These are phyloP conservation scores for Medicago ruthenica DNA, from an alignment of 306 rosid genomes.

Conservation along the genomic window DNA sequence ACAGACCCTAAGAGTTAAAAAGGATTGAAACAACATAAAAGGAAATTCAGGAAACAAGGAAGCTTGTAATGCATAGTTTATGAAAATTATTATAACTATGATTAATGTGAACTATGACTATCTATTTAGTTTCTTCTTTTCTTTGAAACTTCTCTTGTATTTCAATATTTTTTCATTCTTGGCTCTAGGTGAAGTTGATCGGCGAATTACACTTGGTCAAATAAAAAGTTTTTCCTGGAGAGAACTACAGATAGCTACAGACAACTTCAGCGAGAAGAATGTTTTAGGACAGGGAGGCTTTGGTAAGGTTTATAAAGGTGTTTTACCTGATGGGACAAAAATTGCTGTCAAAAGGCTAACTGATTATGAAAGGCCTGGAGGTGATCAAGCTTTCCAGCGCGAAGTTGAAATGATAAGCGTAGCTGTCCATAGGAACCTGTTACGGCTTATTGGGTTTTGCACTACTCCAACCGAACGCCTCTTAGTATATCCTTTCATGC, in stretches of 20 bases:
- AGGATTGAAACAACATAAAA: too few relatives aligned
- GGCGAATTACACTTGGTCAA: constrained; percentile 88
- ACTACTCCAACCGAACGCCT: constrained; percentile 93
- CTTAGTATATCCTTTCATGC: constrained; percentile 94
- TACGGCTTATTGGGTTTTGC: constrained; percentile 87
- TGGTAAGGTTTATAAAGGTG: constrained; percentile 94
- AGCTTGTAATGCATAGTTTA: too few relatives aligned
- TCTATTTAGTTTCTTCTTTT: constrained; percentile 6
- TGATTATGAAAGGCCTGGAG: constrained; percentile 83
- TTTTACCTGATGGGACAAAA: constrained; percentile 72
- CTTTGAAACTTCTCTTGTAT: background rate
- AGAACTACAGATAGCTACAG: constrained; percentile 87
- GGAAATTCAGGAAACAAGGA: too few relatives aligned
- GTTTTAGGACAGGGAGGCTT: constrained; percentile 96
- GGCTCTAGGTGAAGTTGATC: constrained; percentile 79
- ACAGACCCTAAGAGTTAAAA: too few relatives aligned
- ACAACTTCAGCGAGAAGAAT: constrained; percentile 79
- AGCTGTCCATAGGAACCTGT: constrained; percentile 86
- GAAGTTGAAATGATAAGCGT: constrained; percentile 98
- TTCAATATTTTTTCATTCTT: background rate
- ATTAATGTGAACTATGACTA: constrained; percentile 27
- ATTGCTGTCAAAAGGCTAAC: constrained; percentile 89
- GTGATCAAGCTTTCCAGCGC: constrained; percentile 88
- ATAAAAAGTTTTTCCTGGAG: constrained; percentile 80
- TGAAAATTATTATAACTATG: background rate